phyloP scores from a whole-genome alignment of 2,329 filamentous ascomycete genomes.

The Exophiala dermatitidis region DNA sequence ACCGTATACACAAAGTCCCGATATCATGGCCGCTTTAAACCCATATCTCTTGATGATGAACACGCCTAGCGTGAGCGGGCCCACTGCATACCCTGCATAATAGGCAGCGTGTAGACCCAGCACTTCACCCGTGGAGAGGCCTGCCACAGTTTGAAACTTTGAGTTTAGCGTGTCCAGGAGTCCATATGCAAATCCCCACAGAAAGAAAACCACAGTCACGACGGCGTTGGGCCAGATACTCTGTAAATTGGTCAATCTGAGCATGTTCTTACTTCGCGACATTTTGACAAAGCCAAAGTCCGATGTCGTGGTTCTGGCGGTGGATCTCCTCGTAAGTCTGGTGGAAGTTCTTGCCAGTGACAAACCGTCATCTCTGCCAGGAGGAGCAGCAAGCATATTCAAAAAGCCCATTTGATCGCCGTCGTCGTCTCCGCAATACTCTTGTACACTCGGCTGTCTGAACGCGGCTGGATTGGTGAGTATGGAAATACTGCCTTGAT shows the following conservation, averaged over 20 bases:
- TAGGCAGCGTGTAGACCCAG: constrained; percentile 54
- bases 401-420: constrained; percentile 26
- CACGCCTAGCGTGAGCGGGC: constrained; percentile 49
- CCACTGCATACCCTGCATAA: constrained; percentile 52
- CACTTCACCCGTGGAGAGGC: constrained; percentile 41
- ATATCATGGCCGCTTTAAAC: constrained; percentile 56
- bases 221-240: constrained; percentile 52
- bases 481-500: constrained; percentile 12
- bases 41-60: constrained; percentile 52
- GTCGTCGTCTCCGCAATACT: constrained; percentile 23
- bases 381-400: constrained; percentile 24
- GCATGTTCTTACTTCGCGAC: constrained; percentile 50
- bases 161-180: constrained; percentile 72
- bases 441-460: constrained; percentile 15
- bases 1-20: constrained; percentile 56
- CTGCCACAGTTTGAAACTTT: constrained; percentile 50
- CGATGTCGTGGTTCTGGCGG: constrained; percentile 31
- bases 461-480: constrained; percentile 28
- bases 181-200: constrained; percentile 89
- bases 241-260: constrained; percentile 51
- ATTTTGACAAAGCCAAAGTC: constrained; percentile 59
- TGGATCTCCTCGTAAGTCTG: constrained; percentile 30
- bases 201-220: constrained; percentile 73
- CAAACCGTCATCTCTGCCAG: constrained; percentile 14
- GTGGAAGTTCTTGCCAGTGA: constrained; percentile 26